Evolutionary conservation across 805 yeast species (phyloP), one percentile per base, ranked within the genome.

Genomic region (Barnettozyma wickerhamii): DNA sequence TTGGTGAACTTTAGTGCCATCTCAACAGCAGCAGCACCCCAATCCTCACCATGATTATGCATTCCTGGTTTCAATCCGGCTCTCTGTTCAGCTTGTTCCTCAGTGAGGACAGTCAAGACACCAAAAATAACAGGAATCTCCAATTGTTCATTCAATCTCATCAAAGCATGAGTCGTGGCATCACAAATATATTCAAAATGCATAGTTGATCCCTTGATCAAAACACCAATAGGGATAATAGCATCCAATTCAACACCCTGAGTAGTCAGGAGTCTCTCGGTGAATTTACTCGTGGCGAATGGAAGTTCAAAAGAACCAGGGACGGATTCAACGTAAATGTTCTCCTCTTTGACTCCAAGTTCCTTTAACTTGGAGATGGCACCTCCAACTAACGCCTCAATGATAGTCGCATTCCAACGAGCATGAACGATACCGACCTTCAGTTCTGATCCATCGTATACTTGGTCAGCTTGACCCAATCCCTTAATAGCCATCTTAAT

Each of bases 1-100:
- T 15, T 43, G 33, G 50, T 43, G 43, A 62, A 76, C 51, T 77
- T 77, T 13, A 58, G 37, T 4, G 77, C 82, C 98, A 93, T 91
- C 69, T 91, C 99, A 20, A 93, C 96, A 13, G 99, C 99, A 40
- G 97, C 96, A 27, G 95, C 90, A 52, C 95, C 99, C 99, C 99
- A 91, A 63, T 93, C 99, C 58, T 77, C 87, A 49, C 99, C 99
- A 58, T 93, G 99, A 69, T 91, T 91, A 64, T 93, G 98, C 80
- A 81, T 76, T 10, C 61, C 67, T 52, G 79, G 79, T 43, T 84
- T 88, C 47, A 91, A 68, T 19, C 98, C 99, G 10, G 98, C 95
- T 65, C 99, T 81, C 17, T 81, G 80, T 51, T 82, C 75, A 12
- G 98, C 99, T 68, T 93, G 99, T 56, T 84, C 90, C 52, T 89